A percentile compares a stretch with the other conserved stretches of the same genome.
These are phyloP conservation scores for Ceratorhiza oryzae-sativae DNA, from an alignment of 1,284 basidiomycete species.

Conservation along the genomic window DNA sequence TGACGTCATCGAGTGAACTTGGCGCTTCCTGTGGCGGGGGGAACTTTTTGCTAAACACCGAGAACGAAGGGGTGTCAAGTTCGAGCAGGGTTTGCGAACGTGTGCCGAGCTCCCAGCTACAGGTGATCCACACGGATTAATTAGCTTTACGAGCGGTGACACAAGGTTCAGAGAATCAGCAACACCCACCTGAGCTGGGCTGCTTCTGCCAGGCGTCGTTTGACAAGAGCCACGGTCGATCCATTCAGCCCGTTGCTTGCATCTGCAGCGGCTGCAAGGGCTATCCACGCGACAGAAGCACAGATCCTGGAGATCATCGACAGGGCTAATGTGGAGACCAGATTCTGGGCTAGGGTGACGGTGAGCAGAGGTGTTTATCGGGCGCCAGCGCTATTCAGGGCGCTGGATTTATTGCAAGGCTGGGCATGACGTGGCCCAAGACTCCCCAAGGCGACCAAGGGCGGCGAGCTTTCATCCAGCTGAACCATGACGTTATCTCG, in stretches of 20 bases:
- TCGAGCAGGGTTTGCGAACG: constrained; percentile 40
- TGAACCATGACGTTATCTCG: too few relatives aligned
- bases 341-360: not conserved
- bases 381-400: not conserved
- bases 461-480: too few relatives aligned
- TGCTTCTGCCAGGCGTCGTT: constrained; percentile 27
- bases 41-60: constrained; percentile 40
- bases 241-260: constrained; percentile 32
- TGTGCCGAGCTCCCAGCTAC: constrained; percentile 31
- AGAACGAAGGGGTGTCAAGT: constrained; percentile 37
- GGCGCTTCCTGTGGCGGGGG: constrained; percentile 38
- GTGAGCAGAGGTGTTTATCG: not conserved
- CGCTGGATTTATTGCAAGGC: not conserved
- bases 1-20: constrained; percentile 31
- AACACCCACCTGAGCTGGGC: constrained; percentile 21
- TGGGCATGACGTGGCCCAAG: not conserved
- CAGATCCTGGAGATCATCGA: constrained; percentile 3
- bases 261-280: constrained; percentile 8
- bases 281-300: not conserved
- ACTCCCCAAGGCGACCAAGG: too few relatives aligned
- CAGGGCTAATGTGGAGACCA: not conserved
- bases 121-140: not conserved
- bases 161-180: not conserved
- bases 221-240: constrained; percentile 21
- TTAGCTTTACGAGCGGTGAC: not conserved